Evolutionary conservation across 495 filamentous ascomycete species (phyloP).

Genomic region (Gamarada debralockiae): DNA sequence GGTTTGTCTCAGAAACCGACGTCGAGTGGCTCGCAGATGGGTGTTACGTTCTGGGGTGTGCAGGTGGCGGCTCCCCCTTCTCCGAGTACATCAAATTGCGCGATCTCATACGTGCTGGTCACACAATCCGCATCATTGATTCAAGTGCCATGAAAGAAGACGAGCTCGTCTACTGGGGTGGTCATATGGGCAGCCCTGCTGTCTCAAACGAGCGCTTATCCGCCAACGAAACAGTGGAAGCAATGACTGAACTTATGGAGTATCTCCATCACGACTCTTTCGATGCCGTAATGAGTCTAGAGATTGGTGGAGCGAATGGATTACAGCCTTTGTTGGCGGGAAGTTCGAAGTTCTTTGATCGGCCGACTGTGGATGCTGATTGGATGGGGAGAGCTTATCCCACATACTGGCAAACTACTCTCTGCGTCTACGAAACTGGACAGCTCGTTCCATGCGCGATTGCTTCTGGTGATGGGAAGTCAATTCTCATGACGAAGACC

Average conservation of each 20-base stretch:
- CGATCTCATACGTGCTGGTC: slow-evolving; percentile 21
- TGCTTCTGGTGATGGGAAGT: slow-evolving; percentile 33
- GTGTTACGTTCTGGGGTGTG: slow-evolving; percentile 46
- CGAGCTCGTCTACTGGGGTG: slow-evolving; percentile 18
- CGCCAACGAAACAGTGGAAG: slow-evolving; percentile 29
- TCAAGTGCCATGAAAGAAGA: slow-evolving; percentile 15
- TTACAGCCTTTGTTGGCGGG: slow-evolving; percentile 30
- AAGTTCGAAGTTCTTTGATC: slow-evolving; percentile 23
- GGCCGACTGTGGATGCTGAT: slow-evolving; percentile 36
- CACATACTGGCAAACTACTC: slow-evolving; percentile 31
- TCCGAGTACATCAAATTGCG: slow-evolving; percentile 22
- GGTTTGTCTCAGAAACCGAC: slow-evolving; percentile 21
- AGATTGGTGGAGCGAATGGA: slow-evolving; percentile 38
- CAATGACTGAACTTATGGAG: slow-evolving; percentile 30
- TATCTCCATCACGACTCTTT: slow-evolving; percentile 25
- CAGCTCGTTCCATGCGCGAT: slow-evolving; percentile 33
- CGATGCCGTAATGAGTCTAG: slow-evolving; percentile 30
- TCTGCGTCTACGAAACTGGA: slow-evolving; percentile 28
- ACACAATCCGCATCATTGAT: slow-evolving; percentile 24
- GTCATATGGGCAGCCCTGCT: slow-evolving; percentile 21
- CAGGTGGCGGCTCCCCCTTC: slow-evolving; percentile 35
- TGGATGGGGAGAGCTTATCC: slow-evolving; percentile 31
- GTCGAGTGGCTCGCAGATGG: slow-evolving; percentile 38
- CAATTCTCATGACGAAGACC: slow-evolving; percentile 34
- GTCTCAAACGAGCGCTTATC: slow-evolving; percentile 31